Conservation (phyloP, 2,329 filamentous ascomycete species). For the Penicillium sp. region DNA sequence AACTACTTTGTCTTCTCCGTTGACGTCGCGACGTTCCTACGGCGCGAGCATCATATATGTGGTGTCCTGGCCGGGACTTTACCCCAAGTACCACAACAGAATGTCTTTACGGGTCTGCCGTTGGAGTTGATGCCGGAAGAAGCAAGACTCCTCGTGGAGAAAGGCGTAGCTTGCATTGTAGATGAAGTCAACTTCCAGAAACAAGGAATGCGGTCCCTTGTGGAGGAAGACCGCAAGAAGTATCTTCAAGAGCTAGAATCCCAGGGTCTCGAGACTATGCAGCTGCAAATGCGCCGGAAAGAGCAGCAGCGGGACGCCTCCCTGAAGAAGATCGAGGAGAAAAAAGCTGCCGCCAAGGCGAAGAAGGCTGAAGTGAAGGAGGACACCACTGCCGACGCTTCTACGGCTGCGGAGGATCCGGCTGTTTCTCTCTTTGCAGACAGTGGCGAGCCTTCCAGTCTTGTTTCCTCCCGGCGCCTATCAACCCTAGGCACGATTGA, state of each 20-base stretch:
- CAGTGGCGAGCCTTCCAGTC: slow-evolving; percentile 17
- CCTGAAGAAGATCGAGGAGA: slow-evolving; percentile 55
- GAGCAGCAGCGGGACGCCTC: slow-evolving; percentile 56
- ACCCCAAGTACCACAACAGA: slow-evolving; percentile 92
- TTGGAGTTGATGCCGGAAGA: slow-evolving; percentile 92
- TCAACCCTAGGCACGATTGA: slow-evolving; percentile 25
- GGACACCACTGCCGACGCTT: not conserved
- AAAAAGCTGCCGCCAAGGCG: slow-evolving; percentile 36
- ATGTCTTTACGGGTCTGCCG: slow-evolving; percentile 87
- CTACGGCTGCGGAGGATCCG: slow-evolving; percentile 21
- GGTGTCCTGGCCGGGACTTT: slow-evolving; percentile 86
- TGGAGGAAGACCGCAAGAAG: slow-evolving; percentile 61
- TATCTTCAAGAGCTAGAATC: slow-evolving; percentile 64
- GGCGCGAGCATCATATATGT: slow-evolving; percentile 80
- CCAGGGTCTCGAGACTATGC: slow-evolving; percentile 59
- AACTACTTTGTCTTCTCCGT: slow-evolving; percentile 91
- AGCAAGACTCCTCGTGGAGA: slow-evolving; percentile 77
- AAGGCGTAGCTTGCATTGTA: slow-evolving; percentile 75
- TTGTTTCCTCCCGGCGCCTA: slow-evolving; percentile 20
- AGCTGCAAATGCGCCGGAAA: slow-evolving; percentile 52
- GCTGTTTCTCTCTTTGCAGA: slow-evolving; percentile 33
- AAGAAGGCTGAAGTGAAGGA: slow-evolving; percentile 23
- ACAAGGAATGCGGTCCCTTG: slow-evolving; percentile 63
- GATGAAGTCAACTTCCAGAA: slow-evolving; percentile 78
- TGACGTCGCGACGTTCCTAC: slow-evolving; percentile 75